Conservation (phyloP, 306 rosid species). For the Rosa multiflora region DNA sequence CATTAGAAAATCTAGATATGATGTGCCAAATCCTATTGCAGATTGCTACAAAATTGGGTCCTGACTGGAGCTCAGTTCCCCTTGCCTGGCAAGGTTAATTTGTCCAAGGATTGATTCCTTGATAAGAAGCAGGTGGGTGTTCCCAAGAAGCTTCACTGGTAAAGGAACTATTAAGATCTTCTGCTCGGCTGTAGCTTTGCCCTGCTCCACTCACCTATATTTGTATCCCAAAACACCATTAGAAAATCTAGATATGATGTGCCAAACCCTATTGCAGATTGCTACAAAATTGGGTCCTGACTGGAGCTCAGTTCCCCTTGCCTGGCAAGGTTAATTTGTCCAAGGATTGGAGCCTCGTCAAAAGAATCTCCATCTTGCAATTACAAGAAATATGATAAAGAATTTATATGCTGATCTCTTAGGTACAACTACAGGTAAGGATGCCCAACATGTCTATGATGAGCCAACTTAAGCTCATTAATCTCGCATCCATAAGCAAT, state of each 20-base stretch:
- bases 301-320: background rate
- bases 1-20: too few species aligned
- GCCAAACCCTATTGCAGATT: background rate
- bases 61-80: too few species aligned
- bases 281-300: background rate
- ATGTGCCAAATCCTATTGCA: too few species aligned
- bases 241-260: constrained; percentile 13
- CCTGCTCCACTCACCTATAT: constrained; percentile 66
- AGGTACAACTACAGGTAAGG: background rate
- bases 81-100: too few species aligned
- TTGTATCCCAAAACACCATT: constrained; percentile 28
- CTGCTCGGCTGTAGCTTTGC: constrained; percentile 49
- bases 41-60: too few species aligned
- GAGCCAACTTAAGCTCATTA: background rate
- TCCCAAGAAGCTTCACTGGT: constrained; percentile 79
- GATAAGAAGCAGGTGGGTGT: constrained; percentile 55
- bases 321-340: background rate
- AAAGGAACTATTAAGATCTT: constrained; percentile 51
- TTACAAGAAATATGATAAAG: background rate
- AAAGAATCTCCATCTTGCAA: background rate
- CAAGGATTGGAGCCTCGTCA: background rate
- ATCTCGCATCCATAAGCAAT: background rate
- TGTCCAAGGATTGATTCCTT: too few species aligned
- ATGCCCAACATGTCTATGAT: background rate
- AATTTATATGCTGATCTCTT: background rate